Percentiles rank a stretch among this genome's conserved stretches.
Conservation (phyloP, 2,329 filamentous ascomycete species). For the Magnaporthiopsis rhizophila region DNA sequence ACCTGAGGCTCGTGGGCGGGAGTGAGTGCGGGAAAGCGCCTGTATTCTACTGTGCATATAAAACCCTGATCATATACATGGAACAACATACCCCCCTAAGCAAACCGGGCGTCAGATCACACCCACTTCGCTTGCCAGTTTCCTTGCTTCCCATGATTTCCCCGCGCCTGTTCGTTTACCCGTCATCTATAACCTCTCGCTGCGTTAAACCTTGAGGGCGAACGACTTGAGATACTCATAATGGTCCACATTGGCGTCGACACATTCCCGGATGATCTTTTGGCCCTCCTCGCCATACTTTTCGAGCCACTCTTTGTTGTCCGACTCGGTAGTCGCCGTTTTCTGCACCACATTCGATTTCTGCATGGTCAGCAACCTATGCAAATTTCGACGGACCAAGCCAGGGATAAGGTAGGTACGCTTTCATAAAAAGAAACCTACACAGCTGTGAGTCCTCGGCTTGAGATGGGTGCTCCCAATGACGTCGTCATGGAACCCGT, state of each 20-base stretch:
- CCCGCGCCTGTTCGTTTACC: background rate
- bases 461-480: constrained; percentile 73
- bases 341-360: constrained; percentile 36
- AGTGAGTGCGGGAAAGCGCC: background rate
- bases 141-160: background rate
- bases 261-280: constrained; percentile 60
- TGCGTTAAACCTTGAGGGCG: constrained; percentile 49
- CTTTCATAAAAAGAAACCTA: constrained; percentile 25
- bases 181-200: constrained; percentile 4
- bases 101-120: background rate
- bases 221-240: constrained; percentile 81
- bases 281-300: constrained; percentile 68
- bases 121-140: background rate
- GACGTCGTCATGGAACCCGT: constrained; percentile 92
- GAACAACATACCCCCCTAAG: background rate
- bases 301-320: constrained; percentile 63
- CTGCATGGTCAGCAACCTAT: constrained; percentile 6
- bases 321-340: constrained; percentile 53
- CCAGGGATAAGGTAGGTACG: too few species aligned
- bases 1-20: background rate
- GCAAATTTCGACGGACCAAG: too few species aligned
- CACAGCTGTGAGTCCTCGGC: constrained; percentile 56
- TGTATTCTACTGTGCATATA: constrained; percentile 8
- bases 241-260: constrained; percentile 62
- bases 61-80: background rate